Base-by-base conservation (phyloP, 495 filamentous ascomycete genomes). In the Lasiosphaeris hirsuta region DNA sequence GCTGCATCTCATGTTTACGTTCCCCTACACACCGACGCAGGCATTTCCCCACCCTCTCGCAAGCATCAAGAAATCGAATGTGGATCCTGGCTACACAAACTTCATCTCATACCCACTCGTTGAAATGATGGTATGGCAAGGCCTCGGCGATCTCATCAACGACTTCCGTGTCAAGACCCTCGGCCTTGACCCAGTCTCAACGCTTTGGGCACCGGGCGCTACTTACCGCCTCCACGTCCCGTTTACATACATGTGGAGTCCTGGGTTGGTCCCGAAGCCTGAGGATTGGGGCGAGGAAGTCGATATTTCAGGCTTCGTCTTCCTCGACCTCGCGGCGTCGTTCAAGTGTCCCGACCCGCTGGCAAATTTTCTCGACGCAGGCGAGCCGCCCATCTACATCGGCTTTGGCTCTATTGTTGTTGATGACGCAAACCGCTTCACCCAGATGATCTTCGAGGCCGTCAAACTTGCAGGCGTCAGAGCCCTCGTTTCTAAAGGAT, bases 1-100 rank as follows among this genome's bases (percentile, higher is more conserved):
- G 9, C 71, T 93, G 5, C 87, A 91, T 69, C 68, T 93, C 54
- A 90, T 93, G 85, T 93, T 92, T 71, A 92, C 89, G 13, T 92
- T 88, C 56, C 84, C 84, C n/a, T 87, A 84, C 60, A 85, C 81
- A 8, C 82, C 85, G 0, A 90, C 87, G 0, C 79, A 80, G 54
- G 78, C 81, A 6, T 89, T 90, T 58, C 86, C 87, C 1, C 87
- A 90, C 61, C 87, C 87, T 3, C 71, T 90, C 30, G 87, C 87
- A 36, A 89, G 84, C 59, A 82, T 90, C 45, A 81, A 83, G 52
- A 81, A 77, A 38, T 77, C 76, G 11, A 86, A 87, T 62, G 78
- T 84, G 3, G 81, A 85, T 53, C 73, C 78, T 7, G 78, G 76
- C 0, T 78, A 76, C 9, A 83, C 86, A 3, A 93, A 93, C 68